phyloP scores from a whole-genome alignment of 2,329 filamentous ascomycete genomes.

The Capronia epimyces region DNA sequence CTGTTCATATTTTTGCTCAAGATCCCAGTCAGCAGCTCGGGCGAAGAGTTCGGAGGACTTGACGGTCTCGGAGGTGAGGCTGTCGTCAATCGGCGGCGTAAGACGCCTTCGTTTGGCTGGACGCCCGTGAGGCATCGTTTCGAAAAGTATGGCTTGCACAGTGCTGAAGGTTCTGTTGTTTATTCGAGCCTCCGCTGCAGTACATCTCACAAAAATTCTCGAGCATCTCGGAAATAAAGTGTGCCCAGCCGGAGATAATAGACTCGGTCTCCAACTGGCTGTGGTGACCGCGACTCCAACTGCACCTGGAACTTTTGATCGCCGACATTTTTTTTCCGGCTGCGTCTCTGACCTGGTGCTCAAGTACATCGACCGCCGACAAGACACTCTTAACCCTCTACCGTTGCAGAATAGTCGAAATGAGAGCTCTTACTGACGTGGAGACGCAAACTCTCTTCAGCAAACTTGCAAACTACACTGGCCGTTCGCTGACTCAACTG shows the following conservation, averaged over 20 bases:
- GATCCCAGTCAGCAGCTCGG: conserved; percentile 75
- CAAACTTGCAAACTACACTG: conserved; percentile 92
- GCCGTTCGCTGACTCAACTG: conserved; percentile 76
- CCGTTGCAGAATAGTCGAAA: conserved; percentile 38
- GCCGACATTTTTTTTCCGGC: not conserved
- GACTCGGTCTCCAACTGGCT: not conserved
- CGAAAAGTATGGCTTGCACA: not conserved
- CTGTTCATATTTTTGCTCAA: conserved; percentile 86
- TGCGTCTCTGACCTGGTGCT: not conserved
- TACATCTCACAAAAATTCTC: conserved; percentile 1
- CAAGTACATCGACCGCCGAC: not conserved
- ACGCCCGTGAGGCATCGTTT: conserved; percentile 42
- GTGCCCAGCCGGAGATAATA: not conserved
- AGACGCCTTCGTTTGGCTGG: conserved; percentile 48
- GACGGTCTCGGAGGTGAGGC: conserved; percentile 31
- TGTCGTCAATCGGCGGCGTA: conserved; percentile 43
- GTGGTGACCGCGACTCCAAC: not conserved
- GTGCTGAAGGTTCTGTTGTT: not conserved
- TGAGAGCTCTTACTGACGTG: conserved; percentile 72
- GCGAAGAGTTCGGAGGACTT: conserved; percentile 57
- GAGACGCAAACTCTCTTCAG: conserved; percentile 69
- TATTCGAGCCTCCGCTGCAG: not conserved
- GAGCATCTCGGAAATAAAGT: not conserved
- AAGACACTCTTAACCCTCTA: not conserved
- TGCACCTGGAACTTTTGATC: not conserved